phyloP scores from a whole-genome alignment of 768 basidiomycete species.

The Psilocybe subaeruginosa region DNA sequence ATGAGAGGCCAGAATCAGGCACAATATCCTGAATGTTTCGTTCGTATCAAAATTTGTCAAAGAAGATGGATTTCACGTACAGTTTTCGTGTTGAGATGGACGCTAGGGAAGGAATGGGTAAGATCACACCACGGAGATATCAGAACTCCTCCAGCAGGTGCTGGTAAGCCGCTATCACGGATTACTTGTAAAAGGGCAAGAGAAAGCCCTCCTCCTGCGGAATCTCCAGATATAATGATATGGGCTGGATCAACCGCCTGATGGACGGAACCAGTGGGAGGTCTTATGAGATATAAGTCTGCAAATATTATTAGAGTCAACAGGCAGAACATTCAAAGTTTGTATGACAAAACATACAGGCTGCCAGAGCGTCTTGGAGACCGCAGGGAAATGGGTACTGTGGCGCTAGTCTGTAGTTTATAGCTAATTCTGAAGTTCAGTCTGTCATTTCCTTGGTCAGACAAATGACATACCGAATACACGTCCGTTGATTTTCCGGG shows the following conservation, averaged over 20 bases:
- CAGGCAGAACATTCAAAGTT: neutral
- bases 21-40: conserved; percentile 66
- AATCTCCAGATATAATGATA: conserved; percentile 89
- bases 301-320: conserved; percentile 3
- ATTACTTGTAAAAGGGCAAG: conserved; percentile 86
- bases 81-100: conserved; percentile 82
- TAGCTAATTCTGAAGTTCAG: conserved; percentile 45
- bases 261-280: conserved; percentile 81
- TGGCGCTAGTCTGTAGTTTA: conserved; percentile 88
- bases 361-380: conserved; percentile 85
- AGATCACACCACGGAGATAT: conserved; percentile 92
- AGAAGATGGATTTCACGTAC: conserved; percentile 41
- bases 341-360: conserved; percentile 50
- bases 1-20: conserved; percentile 72
- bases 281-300: conserved; percentile 91
- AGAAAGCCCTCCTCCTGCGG: conserved; percentile 88
- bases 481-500: conserved; percentile 91
- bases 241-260: conserved; percentile 76
- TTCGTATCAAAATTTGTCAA: neutral
- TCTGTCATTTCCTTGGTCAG: too few species aligned
- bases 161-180: conserved; percentile 79
- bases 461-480: conserved; percentile 63
- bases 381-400: conserved; percentile 97
- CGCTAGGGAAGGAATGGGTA: conserved; percentile 94
- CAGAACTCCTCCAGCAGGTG: conserved; percentile 86